phyloP scores from a whole-genome alignment of 441 rosid species.

The Arabidopsis hybrid region DNA sequence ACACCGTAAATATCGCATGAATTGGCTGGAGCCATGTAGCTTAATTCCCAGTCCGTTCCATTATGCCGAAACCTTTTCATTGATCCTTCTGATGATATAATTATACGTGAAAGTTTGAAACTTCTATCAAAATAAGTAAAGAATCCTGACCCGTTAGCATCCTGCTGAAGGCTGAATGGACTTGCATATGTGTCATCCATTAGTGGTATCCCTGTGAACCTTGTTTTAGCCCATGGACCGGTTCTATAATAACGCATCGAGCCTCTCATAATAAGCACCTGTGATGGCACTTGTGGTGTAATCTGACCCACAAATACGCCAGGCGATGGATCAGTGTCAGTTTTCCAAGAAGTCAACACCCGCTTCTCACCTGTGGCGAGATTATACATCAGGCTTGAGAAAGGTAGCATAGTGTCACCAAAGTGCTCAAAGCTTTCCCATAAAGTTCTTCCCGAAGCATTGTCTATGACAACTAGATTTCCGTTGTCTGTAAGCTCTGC shows the following conservation, averaged over 20 bases:
- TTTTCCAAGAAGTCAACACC: constrained; percentile 45
- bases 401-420: constrained; percentile 43
- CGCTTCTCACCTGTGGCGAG: neutral
- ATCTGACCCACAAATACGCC: constrained; percentile 39
- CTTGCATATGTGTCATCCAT: constrained; percentile 30
- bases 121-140: neutral
- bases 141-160: constrained; percentile 17
- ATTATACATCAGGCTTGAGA: neutral
- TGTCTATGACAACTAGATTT: constrained; percentile 29
- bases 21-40: neutral
- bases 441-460: neutral
- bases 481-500: constrained; percentile 35
- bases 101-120: neutral
- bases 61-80: neutral
- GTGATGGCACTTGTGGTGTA: constrained; percentile 28
- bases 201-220: constrained; percentile 29
- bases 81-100: neutral
- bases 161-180: constrained; percentile 32
- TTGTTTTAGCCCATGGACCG: constrained; percentile 49
- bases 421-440: constrained; percentile 44
- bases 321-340: constrained; percentile 38
- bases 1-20: constrained; percentile 49
- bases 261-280: constrained; percentile 37
- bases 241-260: constrained; percentile 34
- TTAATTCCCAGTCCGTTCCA: neutral